Percentiles rank a stretch among this genome's conserved stretches.
phyloP scores from a whole-genome alignment of 768 basidiomycete genomes.

The Tulasnella sp. region DNA sequence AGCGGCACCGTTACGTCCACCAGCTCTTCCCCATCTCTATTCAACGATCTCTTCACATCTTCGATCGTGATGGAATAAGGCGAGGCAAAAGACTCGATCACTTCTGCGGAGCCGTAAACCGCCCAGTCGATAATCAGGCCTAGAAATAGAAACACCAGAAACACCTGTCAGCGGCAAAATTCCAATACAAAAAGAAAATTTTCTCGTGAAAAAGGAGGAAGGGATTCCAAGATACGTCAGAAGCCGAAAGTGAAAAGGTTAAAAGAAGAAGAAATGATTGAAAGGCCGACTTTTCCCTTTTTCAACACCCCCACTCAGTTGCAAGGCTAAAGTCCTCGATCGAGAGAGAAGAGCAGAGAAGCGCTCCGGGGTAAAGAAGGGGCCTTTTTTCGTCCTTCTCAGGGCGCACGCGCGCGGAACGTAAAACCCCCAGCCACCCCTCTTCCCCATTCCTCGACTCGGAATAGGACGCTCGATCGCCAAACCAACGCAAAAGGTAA shows the following conservation, averaged over 20 bases:
- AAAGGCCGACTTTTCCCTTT: background rate
- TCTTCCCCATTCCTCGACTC: background rate
- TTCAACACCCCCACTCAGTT: no score
- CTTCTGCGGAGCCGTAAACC: slow-evolving; percentile 44
- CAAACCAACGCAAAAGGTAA: no score
- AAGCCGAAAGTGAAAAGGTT: background rate
- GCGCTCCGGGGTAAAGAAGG: background rate
- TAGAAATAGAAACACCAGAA: slow-evolving; percentile 22
- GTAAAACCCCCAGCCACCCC: background rate
- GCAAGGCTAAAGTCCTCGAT: background rate
- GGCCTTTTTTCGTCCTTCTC: background rate
- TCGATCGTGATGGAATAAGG: slow-evolving; percentile 18
- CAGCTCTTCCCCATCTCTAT: slow-evolving; percentile 16
- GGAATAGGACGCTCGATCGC: background rate
- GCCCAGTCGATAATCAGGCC: slow-evolving; percentile 71
- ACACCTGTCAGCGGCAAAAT: background rate
- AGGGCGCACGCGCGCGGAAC: background rate
- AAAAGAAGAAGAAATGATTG: background rate
- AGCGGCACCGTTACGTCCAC: slow-evolving; percentile 72
- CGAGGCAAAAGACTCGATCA: slow-evolving; percentile 26
- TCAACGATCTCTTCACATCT: slow-evolving; percentile 29
- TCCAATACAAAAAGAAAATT: background rate
- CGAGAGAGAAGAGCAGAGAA: background rate
- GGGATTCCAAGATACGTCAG: background rate
- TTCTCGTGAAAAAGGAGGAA: no score